These are phyloP conservation scores for Eucalyptus pauciflora DNA, from an alignment of 345 rosid genomes.

Conservation along the genomic window DNA sequence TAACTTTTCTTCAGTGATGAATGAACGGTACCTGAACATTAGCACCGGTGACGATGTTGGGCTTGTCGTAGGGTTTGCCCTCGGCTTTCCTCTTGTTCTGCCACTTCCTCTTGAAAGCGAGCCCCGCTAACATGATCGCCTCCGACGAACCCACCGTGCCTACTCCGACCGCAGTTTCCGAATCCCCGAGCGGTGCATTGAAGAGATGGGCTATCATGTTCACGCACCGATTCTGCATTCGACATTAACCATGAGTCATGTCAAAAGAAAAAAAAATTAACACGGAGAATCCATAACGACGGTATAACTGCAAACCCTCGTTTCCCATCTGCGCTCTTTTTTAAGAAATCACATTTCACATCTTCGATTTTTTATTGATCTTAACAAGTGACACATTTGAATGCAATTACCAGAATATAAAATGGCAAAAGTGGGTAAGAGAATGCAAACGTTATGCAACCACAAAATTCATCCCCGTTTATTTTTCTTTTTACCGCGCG, in stretches of 20 bases:
- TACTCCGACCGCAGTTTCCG: constrained; percentile 32
- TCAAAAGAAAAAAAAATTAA: background rate
- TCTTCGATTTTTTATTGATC: background rate
- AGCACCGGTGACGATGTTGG: constrained; percentile 51
- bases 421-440: background rate
- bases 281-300: background rate
- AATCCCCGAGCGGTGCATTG: constrained; percentile 36
- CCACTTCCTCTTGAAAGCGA: constrained; percentile 46
- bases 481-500: background rate
- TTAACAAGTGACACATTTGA: background rate
- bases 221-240: constrained; percentile 36
- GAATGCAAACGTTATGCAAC: background rate
- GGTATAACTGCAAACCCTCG: background rate
- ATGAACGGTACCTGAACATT: constrained; percentile 25
- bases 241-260: background rate
- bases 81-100: constrained; percentile 33
- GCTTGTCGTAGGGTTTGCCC: constrained; percentile 31
- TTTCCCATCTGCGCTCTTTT: background rate
- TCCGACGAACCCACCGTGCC: constrained; percentile 48
- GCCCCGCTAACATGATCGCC: constrained; percentile 46
- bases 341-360: background rate
- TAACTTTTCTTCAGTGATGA: background rate
- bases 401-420: background rate
- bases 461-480: background rate
- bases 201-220: constrained; percentile 47